Base-by-base conservation (phyloP, 108 stramenopile species). In the Poteriospumella lacustris region DNA sequence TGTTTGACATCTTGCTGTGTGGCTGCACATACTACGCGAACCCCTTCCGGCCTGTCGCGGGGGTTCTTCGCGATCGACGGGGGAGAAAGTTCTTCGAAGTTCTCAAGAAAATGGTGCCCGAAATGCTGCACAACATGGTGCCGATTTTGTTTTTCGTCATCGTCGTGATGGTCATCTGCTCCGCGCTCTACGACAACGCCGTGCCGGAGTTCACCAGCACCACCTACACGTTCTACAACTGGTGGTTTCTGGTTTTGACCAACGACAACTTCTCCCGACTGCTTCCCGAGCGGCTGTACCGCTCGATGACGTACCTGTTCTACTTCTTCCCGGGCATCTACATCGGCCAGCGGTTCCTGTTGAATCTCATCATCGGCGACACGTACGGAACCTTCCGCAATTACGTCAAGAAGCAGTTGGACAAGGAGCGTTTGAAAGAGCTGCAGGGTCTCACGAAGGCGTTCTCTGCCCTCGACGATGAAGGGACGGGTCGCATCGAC, bases 371-470 rank as follows among this genome's bases (percentile, higher is more conserved):
- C 12, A 70, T 83, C 39, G 83, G 83, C 19, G 83, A 79, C 24
- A 83, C 83, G 29, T 83, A 79, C 69, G 83, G 80, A 33, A 78
- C 69, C 24, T 83, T 81, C 68, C 68, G 79, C 34, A 78, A 72
- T 12, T 68, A 82, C 79, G 81, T 81, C 73, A 80, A 79, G 56
- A 78, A 84, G 44, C 81, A 80, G 72, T 41, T 68, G 77, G 77
- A 79, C 9, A 64, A 62, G 43, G 83, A 84, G 36, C 78, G 80
- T 31, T 36, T 82, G 78, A 84, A 84, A 44, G 81, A 82, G 81
- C 44, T 84, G 62, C 77, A 84, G 79, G 83, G 81, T 0, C 70
- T 84, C 1, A 76, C 68, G 34, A 78, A 31, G 52, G 83, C 81
- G 12, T 84, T 84, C 42, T 31, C 44, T 39, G 80, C 73, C 58